A percentile compares a stretch with the other conserved stretches of the same genome.
Evolutionary conservation across 768 basidiomycete genomes (phyloP).

Genomic region (Agaricus bisporus): DNA sequence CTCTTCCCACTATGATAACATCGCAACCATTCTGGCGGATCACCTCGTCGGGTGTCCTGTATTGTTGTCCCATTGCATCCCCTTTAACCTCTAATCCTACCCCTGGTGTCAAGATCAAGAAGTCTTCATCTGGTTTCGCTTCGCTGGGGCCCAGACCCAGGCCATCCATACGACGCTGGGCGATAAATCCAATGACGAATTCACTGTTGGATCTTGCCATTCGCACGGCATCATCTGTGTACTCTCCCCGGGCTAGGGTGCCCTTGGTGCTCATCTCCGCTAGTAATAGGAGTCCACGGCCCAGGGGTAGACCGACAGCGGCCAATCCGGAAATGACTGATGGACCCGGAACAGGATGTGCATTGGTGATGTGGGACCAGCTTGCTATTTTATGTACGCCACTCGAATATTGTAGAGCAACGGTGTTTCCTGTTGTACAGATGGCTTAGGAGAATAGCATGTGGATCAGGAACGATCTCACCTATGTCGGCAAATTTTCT

Average conservation of each 20-base stretch:
- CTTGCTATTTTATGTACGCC: conserved; percentile 90
- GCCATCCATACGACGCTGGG: conserved; percentile 77
- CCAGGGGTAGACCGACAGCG: conserved; percentile 77
- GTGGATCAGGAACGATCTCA: conserved; percentile 24
- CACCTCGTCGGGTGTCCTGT: conserved; percentile 84
- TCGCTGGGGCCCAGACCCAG: conserved; percentile 36
- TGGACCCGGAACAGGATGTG: conserved; percentile 94
- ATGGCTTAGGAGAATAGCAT: not conserved
- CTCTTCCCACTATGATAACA: conserved; percentile 95
- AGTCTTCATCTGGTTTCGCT: conserved; percentile 57
- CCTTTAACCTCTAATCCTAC: conserved; percentile 77
- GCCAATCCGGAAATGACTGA: conserved; percentile 89
- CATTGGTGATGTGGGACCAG: conserved; percentile 98
- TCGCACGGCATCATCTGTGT: conserved; percentile 77
- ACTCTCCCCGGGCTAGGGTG: conserved; percentile 73
- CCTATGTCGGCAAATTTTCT: conserved; percentile 99
- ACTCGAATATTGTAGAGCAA: conserved; percentile 87
- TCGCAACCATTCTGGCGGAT: conserved; percentile 81
- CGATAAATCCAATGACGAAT: conserved; percentile 97
- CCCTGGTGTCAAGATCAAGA: conserved; percentile 87
- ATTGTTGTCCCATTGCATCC: conserved; percentile 92
- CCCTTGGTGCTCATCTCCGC: conserved; percentile 96
- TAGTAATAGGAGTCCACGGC: conserved; percentile 83
- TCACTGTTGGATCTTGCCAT: conserved; percentile 80
- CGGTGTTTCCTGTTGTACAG: conserved; percentile 76